These are phyloP conservation scores for Eimeria necatrix DNA, from an alignment of 169 alveolate genomes.

Conservation along the genomic window DNA sequence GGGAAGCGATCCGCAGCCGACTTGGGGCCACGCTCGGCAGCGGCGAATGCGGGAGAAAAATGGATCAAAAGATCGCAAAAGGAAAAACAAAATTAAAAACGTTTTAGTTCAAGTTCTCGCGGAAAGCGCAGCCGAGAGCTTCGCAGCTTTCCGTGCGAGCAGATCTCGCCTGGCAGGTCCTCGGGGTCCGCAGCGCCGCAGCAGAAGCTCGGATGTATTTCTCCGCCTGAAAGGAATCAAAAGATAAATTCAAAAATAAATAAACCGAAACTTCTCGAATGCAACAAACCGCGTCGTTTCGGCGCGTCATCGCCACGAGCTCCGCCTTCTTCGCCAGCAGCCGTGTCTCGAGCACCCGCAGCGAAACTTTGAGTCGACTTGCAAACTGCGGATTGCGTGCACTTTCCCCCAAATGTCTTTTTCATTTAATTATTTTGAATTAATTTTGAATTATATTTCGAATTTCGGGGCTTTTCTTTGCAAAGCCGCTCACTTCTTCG, in stretches of 20 bases:
- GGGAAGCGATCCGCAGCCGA: conserved; percentile 36
- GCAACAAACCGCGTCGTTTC: not conserved
- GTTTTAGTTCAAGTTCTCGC: not conserved
- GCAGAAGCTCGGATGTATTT: not conserved
- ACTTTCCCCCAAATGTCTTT: too few relatives aligned
- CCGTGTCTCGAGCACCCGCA: not conserved
- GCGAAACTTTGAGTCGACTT: not conserved
- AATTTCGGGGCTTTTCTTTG: not conserved
- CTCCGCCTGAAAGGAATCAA: not conserved
- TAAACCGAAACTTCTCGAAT: not conserved
- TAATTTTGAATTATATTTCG: not conserved
- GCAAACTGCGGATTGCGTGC: too few relatives aligned
- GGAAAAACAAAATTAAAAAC: not conserved
- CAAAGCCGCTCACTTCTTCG: not conserved
- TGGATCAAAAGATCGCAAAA: not conserved
- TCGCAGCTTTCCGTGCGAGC: not conserved
- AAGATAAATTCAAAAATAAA: not conserved
- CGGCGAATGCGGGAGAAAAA: not conserved
- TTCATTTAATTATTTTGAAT: not conserved
- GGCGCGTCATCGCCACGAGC: not conserved
- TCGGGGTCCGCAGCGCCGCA: not conserved
- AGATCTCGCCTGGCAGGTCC: not conserved
- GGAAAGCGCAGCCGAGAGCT: not conserved
- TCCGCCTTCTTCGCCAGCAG: conserved; percentile 7
- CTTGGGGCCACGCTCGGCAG: not conserved